Evolutionary conservation across 2,329 filamentous ascomycete genomes (phyloP).

Genomic region (Talaromyces atroroseus): DNA sequence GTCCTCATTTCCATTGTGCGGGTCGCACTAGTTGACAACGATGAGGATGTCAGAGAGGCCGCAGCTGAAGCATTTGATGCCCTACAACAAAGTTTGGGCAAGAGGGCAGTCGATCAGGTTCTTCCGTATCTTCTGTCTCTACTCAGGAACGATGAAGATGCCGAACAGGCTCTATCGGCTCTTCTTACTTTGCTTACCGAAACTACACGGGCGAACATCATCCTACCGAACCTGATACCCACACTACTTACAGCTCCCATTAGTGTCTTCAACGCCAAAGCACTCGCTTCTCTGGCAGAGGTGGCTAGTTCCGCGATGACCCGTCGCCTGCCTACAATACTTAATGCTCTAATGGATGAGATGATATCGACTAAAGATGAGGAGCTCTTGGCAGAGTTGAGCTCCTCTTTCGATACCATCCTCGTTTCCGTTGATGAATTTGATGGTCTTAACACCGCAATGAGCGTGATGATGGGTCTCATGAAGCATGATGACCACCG

Average conservation of each 20-base stretch:
- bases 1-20: slow-evolving; percentile 91
- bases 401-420: slow-evolving; percentile 79
- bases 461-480: slow-evolving; percentile 84
- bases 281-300: slow-evolving; percentile 84
- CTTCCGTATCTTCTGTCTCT: slow-evolving; percentile 85
- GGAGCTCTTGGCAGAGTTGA: slow-evolving; percentile 66
- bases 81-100: slow-evolving; percentile 86
- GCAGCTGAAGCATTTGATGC: slow-evolving; percentile 97
- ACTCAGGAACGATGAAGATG: slow-evolving; percentile 77
- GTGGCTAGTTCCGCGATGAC: slow-evolving; percentile 91
- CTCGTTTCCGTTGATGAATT: slow-evolving; percentile 90
- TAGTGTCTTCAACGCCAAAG: slow-evolving; percentile 88
- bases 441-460: slow-evolving; percentile 89
- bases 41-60: slow-evolving; percentile 86
- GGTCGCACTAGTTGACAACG: slow-evolving; percentile 82
- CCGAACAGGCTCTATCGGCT: slow-evolving; percentile 86
- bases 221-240: slow-evolving; percentile 90
- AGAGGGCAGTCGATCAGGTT: slow-evolving; percentile 90
- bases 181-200: slow-evolving; percentile 92
- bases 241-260: slow-evolving; percentile 88
- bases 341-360: slow-evolving; percentile 92
- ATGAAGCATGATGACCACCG: slow-evolving; percentile 90
- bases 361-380: slow-evolving; percentile 70
- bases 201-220: slow-evolving; percentile 88
- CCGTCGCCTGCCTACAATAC: slow-evolving; percentile 76